Evolutionary conservation across 805 yeast species (phyloP).

Genomic region (Babjeviella inositovora): DNA sequence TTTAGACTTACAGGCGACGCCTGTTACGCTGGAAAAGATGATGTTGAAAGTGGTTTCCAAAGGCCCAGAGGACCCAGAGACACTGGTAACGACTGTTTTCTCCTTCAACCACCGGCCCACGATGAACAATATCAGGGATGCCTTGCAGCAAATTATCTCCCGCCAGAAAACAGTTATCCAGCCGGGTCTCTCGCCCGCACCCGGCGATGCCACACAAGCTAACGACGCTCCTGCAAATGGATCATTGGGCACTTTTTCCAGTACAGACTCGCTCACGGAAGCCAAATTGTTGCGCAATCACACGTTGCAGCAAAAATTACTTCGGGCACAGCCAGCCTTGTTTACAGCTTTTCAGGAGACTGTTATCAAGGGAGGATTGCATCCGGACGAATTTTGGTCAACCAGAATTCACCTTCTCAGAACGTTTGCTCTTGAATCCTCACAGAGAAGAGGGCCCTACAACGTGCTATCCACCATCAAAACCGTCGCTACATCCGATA

Average conservation of each 20-base stretch:
- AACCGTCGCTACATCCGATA: conserved; percentile 86
- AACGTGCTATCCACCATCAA: conserved; percentile 87
- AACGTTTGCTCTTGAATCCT: conserved; percentile 69
- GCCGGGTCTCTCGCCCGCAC: conserved; percentile 15
- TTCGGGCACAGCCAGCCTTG: conserved; percentile 52
- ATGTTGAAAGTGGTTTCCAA: conserved; percentile 40
- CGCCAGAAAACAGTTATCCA: conserved; percentile 38
- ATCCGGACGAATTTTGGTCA: conserved; percentile 78
- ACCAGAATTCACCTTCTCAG: conserved; percentile 66
- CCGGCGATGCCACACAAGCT: conserved; percentile 2
- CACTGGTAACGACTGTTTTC: conserved; percentile 19
- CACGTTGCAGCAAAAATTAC: conserved; percentile 62
- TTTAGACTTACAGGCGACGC: conserved; percentile 59
- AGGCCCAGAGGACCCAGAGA: conserved; percentile 8
- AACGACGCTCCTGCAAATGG: conserved; percentile 5
- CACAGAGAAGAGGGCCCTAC: conserved; percentile 85
- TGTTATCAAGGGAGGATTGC: conserved; percentile 62
- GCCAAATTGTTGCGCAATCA: conserved; percentile 47
- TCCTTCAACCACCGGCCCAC: conserved; percentile 58
- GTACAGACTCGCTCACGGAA: conserved; percentile 2
- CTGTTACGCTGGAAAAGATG: conserved; percentile 51
- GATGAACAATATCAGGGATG: conserved; percentile 58
- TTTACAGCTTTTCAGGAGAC: conserved; percentile 75
- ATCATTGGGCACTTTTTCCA: conserved; percentile 1
- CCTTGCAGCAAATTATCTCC: conserved; percentile 53